Evolutionary conservation across 805 yeast species (phyloP), one percentile per base, ranked within the genome.

Genomic region (Saturnispora kantuleensis): DNA sequence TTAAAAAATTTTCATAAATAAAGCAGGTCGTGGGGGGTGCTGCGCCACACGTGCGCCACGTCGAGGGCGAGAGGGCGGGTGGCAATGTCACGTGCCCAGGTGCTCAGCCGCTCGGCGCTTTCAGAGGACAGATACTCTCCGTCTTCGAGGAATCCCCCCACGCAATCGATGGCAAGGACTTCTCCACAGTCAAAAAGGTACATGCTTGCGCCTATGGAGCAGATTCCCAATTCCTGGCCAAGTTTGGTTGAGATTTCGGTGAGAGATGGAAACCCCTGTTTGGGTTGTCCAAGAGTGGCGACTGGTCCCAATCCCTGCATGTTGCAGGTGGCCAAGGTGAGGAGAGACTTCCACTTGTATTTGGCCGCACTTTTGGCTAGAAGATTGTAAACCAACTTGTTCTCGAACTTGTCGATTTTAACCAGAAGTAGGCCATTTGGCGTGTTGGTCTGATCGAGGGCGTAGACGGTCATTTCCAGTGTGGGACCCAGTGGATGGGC

Each of bases 361-460:
- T 9, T 17, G 12, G 26, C 12, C 3, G 39, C 5, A 10, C 40
- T 31, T 18, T 39, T 46, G 1, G 62, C 48, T 5, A 59, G 13
- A 3, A 54, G 35, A 39, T 60, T 57, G 50, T 59, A 59, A 17
- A 55, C 50, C 29, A 52, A 34, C 32, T 52, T 55, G 47, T 55
- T 51, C 29, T 47, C 46, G 46, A 58, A 52, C 11, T 30, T 38
- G 1, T 64, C 64, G 3, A 58, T 39, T 7, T 46, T 39, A 9
- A 55, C 31, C 29, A 54, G 36, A 42, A 47, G 46, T 28, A 55
- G 21, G 8, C 26, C 8, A 6, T 21, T 21, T 21, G 26, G 26
- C 26, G 26, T 21, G 26, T 21, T 21, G 26, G 26, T 21, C 26
- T 21, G 26, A 21, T 21, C 26, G 5, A 21, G 26, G 8, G 26